A percentile compares a stretch with the other conserved stretches of the same genome.
Conservation (phyloP, 2,329 filamentous ascomycete species). For the Neurospora sp. region DNA sequence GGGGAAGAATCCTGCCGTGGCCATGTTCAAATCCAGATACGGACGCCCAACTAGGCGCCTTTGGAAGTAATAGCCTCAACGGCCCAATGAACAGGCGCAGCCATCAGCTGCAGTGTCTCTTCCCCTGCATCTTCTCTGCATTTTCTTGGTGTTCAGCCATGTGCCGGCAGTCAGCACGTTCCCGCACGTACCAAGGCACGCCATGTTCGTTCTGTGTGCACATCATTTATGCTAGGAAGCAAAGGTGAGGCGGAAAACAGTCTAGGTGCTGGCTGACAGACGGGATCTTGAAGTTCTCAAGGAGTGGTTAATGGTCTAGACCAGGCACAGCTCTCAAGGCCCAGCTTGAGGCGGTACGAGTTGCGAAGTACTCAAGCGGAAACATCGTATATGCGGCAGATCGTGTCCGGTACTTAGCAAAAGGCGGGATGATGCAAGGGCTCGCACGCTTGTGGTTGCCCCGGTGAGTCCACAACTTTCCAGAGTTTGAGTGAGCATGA, state of each 20-base stretch:
- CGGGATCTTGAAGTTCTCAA: neutral
- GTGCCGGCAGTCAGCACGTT: neutral
- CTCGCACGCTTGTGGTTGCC: neutral
- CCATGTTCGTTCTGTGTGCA: neutral
- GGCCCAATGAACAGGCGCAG: neutral
- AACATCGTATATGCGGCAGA: neutral
- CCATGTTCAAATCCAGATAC: neutral
- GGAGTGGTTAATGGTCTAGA: neutral
- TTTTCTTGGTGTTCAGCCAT: neutral
- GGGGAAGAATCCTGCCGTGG: neutral
- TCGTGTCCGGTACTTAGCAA: neutral
- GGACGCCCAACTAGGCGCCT: neutral
- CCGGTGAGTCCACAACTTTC: neutral
- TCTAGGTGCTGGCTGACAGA: neutral
- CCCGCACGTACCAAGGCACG: neutral
- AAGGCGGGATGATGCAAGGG: neutral
- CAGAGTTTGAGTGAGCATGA: neutral
- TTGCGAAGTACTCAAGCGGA: neutral
- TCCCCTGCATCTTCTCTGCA: neutral
- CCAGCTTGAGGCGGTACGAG: neutral
- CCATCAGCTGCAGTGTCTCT: neutral
- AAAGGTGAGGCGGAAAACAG: neutral
- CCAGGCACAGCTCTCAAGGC: neutral
- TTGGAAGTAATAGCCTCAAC: neutral
- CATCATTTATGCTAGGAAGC: neutral